Conservation (phyloP, 768 basidiomycete genomes). For the Mycena metata region DNA sequence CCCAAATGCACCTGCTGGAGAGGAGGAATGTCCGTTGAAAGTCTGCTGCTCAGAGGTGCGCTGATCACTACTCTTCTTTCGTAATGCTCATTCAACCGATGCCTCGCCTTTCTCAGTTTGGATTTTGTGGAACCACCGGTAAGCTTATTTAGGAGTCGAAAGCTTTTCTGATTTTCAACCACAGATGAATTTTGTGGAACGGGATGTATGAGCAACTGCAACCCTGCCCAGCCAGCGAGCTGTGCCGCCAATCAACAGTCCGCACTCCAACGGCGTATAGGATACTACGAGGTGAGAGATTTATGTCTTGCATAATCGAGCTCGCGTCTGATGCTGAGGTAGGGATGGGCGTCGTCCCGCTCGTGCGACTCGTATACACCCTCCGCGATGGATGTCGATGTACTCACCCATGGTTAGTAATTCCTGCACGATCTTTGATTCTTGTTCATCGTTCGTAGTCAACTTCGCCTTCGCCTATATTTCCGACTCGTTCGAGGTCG, state of each 20-base stretch:
- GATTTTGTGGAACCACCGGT: slow-evolving; percentile 35
- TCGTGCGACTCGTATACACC: slow-evolving; percentile 39
- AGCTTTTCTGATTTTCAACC: background rate
- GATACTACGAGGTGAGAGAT: slow-evolving; percentile 41
- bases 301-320: background rate
- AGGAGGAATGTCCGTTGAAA: slow-evolving; percentile 26
- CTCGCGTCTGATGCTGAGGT: background rate
- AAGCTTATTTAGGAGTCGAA: background rate
- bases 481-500: slow-evolving; percentile 38
- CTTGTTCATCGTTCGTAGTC: slow-evolving; percentile 16
- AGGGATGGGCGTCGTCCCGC: slow-evolving; percentile 32
- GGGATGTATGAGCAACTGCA: slow-evolving; percentile 18
- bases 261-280: slow-evolving; percentile 41
- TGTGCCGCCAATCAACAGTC: slow-evolving; percentile 40
- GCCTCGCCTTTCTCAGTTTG: slow-evolving; percentile 9
- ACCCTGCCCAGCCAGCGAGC: slow-evolving; percentile 10
- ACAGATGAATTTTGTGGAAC: slow-evolving; percentile 15
- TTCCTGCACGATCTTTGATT: background rate
- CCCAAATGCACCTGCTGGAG: slow-evolving; percentile 18
- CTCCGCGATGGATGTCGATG: slow-evolving; percentile 40
- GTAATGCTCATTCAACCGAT: background rate
- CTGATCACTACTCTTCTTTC: background rate
- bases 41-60: slow-evolving; percentile 31
- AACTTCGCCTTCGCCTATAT: slow-evolving; percentile 47
- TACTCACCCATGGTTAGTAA: slow-evolving; percentile 39